phyloP scores from a whole-genome alignment of 768 basidiomycete genomes.

The Serendipita indica region DNA sequence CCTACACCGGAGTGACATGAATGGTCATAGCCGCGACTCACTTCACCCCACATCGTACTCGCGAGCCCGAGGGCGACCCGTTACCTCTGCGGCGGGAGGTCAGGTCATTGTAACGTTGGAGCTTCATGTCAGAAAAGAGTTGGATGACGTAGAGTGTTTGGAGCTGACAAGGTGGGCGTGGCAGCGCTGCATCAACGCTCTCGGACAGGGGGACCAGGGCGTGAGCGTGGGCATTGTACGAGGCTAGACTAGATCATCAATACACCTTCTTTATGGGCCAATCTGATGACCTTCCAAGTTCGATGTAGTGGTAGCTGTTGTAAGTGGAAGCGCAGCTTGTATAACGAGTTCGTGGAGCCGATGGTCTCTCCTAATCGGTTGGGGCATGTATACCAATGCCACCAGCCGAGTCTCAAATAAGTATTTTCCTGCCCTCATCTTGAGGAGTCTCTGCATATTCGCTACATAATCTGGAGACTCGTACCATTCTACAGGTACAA shows the following conservation, averaged over 20 bases:
- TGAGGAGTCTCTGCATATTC: neutral
- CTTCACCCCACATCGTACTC: neutral
- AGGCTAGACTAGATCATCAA: neutral
- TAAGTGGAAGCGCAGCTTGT: neutral
- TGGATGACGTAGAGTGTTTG: slow-evolving; percentile 58
- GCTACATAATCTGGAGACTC: neutral
- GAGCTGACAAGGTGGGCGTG: slow-evolving; percentile 62
- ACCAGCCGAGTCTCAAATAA: neutral
- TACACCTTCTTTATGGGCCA: neutral
- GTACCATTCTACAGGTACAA: no score
- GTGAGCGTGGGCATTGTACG: slow-evolving; percentile 17
- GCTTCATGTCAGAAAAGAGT: slow-evolving; percentile 51
- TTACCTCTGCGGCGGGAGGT: neutral
- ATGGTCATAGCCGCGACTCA: neutral
- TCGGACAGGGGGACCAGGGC: slow-evolving; percentile 15
- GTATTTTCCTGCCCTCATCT: neutral
- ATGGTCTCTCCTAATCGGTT: no score
- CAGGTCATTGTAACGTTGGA: slow-evolving; percentile 60
- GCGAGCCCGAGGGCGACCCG: neutral
- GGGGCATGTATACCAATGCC: neutral
- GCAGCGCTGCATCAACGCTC: slow-evolving; percentile 27
- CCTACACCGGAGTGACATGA: neutral
- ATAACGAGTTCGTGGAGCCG: no score
- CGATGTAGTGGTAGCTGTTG: neutral
- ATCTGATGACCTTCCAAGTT: neutral